Evolutionary conservation across 176 grass and related monocot species (phyloP), one percentile per base, ranked within the genome.

Genomic region (Melocanna baccifera): DNA sequence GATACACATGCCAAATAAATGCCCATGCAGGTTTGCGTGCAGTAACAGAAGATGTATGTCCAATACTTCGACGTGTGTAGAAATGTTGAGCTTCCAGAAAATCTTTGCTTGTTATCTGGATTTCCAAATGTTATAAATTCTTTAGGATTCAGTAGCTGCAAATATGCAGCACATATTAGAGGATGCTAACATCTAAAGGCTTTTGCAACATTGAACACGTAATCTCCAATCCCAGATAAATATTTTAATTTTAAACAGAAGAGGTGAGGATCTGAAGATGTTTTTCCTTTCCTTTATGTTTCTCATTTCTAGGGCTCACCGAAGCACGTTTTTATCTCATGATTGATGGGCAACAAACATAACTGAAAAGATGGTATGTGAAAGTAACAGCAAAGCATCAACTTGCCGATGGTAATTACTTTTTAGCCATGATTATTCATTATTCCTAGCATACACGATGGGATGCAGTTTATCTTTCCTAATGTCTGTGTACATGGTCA

Each of bases 51-150:
- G 28, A 62, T 61, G 62, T 76, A 30, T 62, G 43, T 28, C 11
- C 40, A 64, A 40, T 62, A 51, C 48, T 75, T 76, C 77, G 40
- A 77, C 63, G 11, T 51, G 45, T 71, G 42, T 88, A 77, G 26
- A 69, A 71, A 69, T 69, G 40, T 58, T 62, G n/a, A 77, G 16
- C 50, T 59, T 76, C 20, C 4, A 36, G 61, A 52, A 20, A 50
- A 15, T 20, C 3, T 47, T 68, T 48, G 1, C 64, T 55, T 18
- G 62, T 39, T 46, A 59, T 87, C 39, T 4, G n/a, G 36, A 41
- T 87, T 76, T 76, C 7, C 22, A 36, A 32, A 26, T 76, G 29
- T 76, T 39, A 10, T 11, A 46, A 29, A 39, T 76, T 81, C 73
- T 74, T 23, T 50, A 61, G 78, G 42, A 40, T 51, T 20, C 51